A percentile compares a stretch with the other conserved stretches of the same genome.
These are phyloP conservation scores for Thermothelomyces thermophilus DNA, from an alignment of 2,329 filamentous ascomycete genomes.

Conservation along the genomic window DNA sequence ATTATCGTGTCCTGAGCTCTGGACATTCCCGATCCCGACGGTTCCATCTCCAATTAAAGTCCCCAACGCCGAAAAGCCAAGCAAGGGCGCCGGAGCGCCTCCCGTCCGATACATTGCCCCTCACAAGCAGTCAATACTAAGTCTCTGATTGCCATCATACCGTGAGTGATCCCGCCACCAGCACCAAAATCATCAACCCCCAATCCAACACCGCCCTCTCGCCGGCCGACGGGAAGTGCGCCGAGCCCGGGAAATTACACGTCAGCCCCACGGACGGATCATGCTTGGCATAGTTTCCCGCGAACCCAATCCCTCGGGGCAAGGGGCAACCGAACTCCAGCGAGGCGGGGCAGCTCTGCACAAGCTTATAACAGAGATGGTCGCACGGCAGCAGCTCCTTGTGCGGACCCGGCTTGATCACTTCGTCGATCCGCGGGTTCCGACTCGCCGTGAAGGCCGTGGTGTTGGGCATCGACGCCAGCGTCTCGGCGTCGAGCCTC, in stretches of 20 bases:
- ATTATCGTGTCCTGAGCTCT: background rate
- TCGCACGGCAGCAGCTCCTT: constrained; percentile 87
- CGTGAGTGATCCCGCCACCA: background rate
- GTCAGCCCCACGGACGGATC: constrained; percentile 27
- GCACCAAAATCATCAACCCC: constrained; percentile 16
- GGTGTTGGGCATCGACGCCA: constrained; percentile 25
- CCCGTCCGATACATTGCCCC: background rate
- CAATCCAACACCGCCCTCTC: constrained; percentile 22
- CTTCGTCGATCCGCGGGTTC: constrained; percentile 63
- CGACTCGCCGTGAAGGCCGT: constrained; percentile 52
- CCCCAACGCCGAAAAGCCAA: constrained; percentile 2
- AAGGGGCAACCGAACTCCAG: constrained; percentile 71
- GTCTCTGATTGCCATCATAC: background rate
- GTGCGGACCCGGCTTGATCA: constrained; percentile 78
- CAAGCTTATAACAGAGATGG: constrained; percentile 79
- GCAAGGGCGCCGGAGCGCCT: background rate
- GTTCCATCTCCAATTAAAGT: background rate
- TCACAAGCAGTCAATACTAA: background rate
- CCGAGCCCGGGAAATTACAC: constrained; percentile 58
- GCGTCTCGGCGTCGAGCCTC: constrained; percentile 34
- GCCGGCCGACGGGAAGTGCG: constrained; percentile 40
- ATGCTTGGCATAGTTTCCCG: constrained; percentile 39
- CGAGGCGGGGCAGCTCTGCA: constrained; percentile 73
- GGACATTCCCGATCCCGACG: background rate
- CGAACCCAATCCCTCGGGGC: constrained; percentile 35